Base-by-base conservation (phyloP, 805 yeast genomes). In the Hanseniaspora thailandica region DNA sequence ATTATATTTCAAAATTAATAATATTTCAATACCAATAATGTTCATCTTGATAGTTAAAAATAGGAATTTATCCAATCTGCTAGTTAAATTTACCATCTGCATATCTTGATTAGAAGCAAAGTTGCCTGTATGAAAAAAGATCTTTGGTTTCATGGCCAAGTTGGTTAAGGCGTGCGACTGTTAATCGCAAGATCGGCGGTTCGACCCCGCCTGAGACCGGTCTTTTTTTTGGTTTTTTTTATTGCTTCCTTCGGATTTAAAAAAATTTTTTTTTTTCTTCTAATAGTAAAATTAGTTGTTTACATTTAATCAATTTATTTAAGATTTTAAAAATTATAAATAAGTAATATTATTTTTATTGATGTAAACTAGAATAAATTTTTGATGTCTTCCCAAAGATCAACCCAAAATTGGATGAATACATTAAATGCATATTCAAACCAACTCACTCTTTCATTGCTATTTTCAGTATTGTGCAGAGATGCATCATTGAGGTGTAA, bases 131-230 rank as follows among this genome's bases (percentile, higher is more conserved):
- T 17, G 35, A 43, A 26, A 25, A 22, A 43, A 43, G 46, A 43
- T 43, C 35, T 33, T 9, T 28, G 76, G 71, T 75, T 72, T 66
- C 75, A 70, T 73, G 76, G 76, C 77, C 77, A 74, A 74, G 77
- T 68, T 73, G 76, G 77, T 69, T 72, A 73, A 74, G 77, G 77
- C 77, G 76, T 73, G 76, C 77, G 78, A 74, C 78, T 74, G 78
- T 74, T 74, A 75, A 75, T 74, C 78, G 77, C 77, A 75, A 74
- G 78, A 74, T 72, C 78, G 78, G 65, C 77, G 75, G 78, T 74
- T 74, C 78, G 69, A 74, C 67, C 78, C 78, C 75, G 77, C 65
- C 78, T 71, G 75, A 64, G 78, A 76, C 74, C 78, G 77, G 8
- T 35, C 25, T 15, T 36, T 44, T 51, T 43, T 19, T 36, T 34